These are phyloP conservation scores for Endoconidiophora polonica DNA, from an alignment of 2,329 filamentous ascomycete genomes.

Conservation along the genomic window DNA sequence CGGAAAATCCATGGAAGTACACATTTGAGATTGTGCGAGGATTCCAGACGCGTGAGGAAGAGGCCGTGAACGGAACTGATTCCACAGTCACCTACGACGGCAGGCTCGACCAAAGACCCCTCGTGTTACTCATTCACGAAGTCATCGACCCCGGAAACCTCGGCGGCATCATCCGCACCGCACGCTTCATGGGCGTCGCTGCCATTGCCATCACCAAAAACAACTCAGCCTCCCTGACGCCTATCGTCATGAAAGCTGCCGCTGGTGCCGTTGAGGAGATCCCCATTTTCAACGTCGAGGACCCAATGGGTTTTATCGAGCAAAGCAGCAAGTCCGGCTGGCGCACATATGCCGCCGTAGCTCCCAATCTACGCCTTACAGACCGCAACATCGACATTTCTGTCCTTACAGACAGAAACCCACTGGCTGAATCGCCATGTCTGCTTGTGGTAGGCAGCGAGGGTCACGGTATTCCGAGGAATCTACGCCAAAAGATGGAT, in stretches of 20 bases:
- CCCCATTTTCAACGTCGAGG: conserved; percentile 51
- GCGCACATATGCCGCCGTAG: conserved; percentile 65
- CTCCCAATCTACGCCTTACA: conserved; percentile 20
- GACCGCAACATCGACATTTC: conserved; percentile 18
- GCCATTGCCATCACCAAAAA: conserved; percentile 62
- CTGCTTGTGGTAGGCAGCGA: conserved; percentile 75
- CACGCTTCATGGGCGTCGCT: conserved; percentile 78
- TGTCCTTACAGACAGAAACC: conserved; percentile 23
- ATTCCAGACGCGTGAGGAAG: conserved; percentile 59
- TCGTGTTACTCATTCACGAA: conserved; percentile 58
- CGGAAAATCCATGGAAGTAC: conserved; percentile 25
- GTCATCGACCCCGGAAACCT: conserved; percentile 80
- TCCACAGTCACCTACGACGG: conserved; percentile 3
- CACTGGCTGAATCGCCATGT: conserved; percentile 44
- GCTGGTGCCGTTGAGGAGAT: conserved; percentile 75
- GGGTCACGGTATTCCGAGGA: conserved; percentile 52
- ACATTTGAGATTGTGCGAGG: conserved; percentile 45
- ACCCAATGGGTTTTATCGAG: conserved; percentile 52
- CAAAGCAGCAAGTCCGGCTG: conserved; percentile 56
- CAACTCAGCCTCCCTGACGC: conserved; percentile 56
- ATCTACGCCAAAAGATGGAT: conserved; percentile 50
- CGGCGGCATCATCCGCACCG: conserved; percentile 74
- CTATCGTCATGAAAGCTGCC: conserved; percentile 71
- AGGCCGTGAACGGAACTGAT: conserved; percentile 46
- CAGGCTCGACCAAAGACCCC: conserved; percentile 34